Conservation (phyloP, 2,329 filamentous ascomycete genomes). For the Achaetomium macrosporum region DNA sequence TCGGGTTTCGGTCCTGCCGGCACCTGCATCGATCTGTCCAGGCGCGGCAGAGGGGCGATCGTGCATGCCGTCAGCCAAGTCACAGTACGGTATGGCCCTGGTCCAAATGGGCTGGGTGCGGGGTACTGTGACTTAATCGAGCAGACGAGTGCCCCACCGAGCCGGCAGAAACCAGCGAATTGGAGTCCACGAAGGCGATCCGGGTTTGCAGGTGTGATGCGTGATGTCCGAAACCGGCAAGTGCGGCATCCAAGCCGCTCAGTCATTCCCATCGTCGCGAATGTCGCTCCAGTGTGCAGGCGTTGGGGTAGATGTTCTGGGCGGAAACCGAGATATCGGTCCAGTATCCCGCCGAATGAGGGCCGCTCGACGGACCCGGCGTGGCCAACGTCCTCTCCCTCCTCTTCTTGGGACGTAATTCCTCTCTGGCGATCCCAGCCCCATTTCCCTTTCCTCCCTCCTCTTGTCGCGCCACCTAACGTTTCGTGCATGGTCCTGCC, state of each 20-base stretch:
- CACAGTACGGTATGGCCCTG: no score
- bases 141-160: no score
- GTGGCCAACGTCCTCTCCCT: constrained; percentile 14
- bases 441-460: constrained; percentile 11
- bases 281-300: constrained; percentile 18
- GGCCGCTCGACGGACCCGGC: constrained; percentile 16
- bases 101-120: no score
- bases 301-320: constrained; percentile 13
- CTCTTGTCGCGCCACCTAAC: constrained; percentile 20
- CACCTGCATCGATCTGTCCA: no score
- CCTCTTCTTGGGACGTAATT: constrained; percentile 18
- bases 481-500: constrained; percentile 24
- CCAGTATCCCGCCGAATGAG: constrained; percentile 19
- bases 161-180: no score
- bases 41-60: no score
- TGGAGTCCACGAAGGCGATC: no score
- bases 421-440: constrained; percentile 10
- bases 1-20: no score
- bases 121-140: no score
- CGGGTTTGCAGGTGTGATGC: neutral
- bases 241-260: neutral
- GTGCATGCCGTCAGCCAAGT: no score
- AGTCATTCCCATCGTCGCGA: neutral
- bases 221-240: neutral
- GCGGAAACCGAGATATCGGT: constrained; percentile 10